These are phyloP conservation scores for Podila epicladia DNA, from an alignment of 192 early-diverging fungal genomes.

Conservation along the genomic window DNA sequence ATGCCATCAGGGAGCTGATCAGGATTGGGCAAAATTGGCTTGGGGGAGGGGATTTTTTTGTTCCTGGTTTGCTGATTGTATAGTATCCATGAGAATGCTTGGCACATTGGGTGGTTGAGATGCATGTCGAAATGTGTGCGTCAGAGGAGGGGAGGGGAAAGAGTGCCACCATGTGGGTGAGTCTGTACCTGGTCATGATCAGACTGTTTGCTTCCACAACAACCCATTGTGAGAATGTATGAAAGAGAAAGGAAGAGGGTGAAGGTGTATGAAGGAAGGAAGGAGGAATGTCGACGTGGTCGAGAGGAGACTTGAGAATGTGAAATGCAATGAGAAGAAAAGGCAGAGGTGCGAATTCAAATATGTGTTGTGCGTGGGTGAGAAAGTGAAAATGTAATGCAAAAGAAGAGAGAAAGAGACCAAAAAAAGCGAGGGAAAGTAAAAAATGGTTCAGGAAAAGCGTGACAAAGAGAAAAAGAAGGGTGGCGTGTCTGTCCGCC, in stretches of 20 bases:
- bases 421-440: background rate
- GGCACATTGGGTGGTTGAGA: background rate
- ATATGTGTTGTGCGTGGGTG: background rate
- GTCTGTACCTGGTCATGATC: conserved; percentile 43
- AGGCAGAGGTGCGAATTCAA: background rate
- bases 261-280: background rate
- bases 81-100: background rate
- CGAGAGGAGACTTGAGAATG: background rate
- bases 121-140: background rate
- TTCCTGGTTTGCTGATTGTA: too few relatives aligned
- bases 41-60: too few relatives aligned
- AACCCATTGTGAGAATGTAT: conserved; percentile 25
- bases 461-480: background rate
- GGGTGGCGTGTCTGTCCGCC: too few relatives aligned
- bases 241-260: background rate
- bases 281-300: background rate
- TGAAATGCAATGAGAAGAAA: background rate
- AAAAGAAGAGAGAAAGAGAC: background rate
- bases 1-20: too few relatives aligned
- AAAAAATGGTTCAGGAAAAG: too few relatives aligned
- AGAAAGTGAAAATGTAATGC: background rate
- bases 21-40: too few relatives aligned
- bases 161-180: background rate
- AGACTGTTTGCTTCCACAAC: conserved; percentile 52
- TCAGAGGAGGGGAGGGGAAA: background rate